Base-by-base conservation (phyloP, 169 alveolate species). In the Plasmodium falciparum region DNA sequence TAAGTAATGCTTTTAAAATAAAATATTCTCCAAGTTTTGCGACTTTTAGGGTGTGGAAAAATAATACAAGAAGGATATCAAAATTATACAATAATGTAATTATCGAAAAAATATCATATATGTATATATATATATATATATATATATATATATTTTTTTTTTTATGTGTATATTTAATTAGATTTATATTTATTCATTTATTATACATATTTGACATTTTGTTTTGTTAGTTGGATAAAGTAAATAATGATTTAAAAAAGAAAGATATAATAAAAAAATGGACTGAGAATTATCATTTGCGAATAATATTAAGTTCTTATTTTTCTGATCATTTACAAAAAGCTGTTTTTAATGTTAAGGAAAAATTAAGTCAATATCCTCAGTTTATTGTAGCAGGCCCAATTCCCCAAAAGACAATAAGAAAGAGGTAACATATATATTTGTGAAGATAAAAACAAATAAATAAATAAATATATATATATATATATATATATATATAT, bases 241-340 rank as follows among this genome's bases (percentile, higher is more conserved):
- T 80, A 9, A 43, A 80, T 63, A 69, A 45, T 1, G 74, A 67
- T 50, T 17, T 80, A 69, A 80, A 80, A 80, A 63, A 80, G 7
- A 13, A 63, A 39, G 90, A 80, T 52, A 80, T 80, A 56, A 69
- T 80, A 58, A 80, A 80, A 43, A 80, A 80, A 67, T 80, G 90
- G 90, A 69, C 47, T 17, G 83, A 80, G 26, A 80, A 80, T 72
- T 80, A 80, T 66, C 83, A 80, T 47, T 54, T 80, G 0, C 72
- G 80, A 7, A 80, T 80, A n/a, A 26, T 80, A 13, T 62, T 80
- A 29, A 70, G 70, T 61, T 80, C 90, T 0, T 80, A 80, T 52
- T 80, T 80, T 80, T 80, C 90, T 58, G 90, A 80, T 29, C 90
- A 80, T 72, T 26, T 80, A 54, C 90, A 80, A 58, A 80, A 80